phyloP scores from a whole-genome alignment of 2,329 filamentous ascomycete genomes.

The Ascocoryne sarcoides region DNA sequence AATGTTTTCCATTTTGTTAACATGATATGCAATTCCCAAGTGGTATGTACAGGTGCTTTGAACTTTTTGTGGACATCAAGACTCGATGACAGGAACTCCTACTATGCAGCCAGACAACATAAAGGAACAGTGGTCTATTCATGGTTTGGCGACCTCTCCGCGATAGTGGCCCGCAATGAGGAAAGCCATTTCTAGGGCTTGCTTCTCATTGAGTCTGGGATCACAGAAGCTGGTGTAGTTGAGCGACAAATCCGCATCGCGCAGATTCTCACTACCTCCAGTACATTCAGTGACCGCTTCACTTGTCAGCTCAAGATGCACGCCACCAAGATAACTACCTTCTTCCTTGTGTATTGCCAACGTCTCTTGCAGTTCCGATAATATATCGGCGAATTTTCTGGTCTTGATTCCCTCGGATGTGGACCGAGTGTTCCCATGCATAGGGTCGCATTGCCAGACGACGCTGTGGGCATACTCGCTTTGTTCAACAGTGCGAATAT shows the following conservation, averaged over 20 bases:
- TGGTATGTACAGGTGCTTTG: too few relatives aligned
- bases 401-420: conserved; percentile 82
- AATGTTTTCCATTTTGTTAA: too few relatives aligned
- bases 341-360: conserved; percentile 76
- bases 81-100: too few relatives aligned
- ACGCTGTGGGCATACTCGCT: conserved; percentile 60
- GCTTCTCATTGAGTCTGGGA: conserved; percentile 91
- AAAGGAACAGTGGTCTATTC: not conserved
- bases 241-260: conserved; percentile 77
- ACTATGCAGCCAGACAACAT: too few relatives aligned
- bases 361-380: conserved; percentile 76
- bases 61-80: too few relatives aligned
- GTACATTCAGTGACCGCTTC: conserved; percentile 96
- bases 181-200: conserved; percentile 91
- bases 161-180: conserved; percentile 67
- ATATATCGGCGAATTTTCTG: conserved; percentile 80
- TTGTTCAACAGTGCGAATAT: conserved; percentile 81
- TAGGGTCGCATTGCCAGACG: conserved; percentile 98
- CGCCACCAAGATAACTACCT: conserved; percentile 80
- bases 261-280: conserved; percentile 78
- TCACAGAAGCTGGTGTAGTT: conserved; percentile 98
- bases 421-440: conserved; percentile 76
- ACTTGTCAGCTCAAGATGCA: conserved; percentile 91
- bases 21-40: too few relatives aligned
- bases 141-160: conserved; percentile 4